phyloP scores from a whole-genome alignment of 331 rosid genomes.

The Stylosanthes scabra region DNA sequence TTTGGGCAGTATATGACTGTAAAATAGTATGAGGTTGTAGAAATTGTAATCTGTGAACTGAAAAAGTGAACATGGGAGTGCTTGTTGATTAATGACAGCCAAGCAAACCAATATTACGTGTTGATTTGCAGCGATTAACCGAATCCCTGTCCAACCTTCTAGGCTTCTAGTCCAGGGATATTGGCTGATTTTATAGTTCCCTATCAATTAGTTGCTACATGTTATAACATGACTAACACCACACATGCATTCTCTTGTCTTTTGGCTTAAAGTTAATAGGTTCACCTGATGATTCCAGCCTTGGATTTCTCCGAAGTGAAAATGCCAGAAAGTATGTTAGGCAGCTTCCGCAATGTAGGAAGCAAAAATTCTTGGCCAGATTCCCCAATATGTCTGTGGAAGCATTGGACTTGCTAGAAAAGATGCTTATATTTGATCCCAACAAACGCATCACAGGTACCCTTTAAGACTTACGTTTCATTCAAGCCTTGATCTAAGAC shows the following conservation, averaged over 20 bases:
- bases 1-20: neutral
- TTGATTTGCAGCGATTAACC: neutral
- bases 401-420: conserved; percentile 85
- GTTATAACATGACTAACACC: conserved; percentile 41
- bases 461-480: conserved; percentile 21
- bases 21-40: neutral
- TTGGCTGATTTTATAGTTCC: conserved; percentile 21
- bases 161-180: conserved; percentile 25
- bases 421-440: conserved; percentile 96
- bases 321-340: conserved; percentile 87
- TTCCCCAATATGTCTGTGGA: conserved; percentile 83
- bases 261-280: conserved; percentile 74
- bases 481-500: conserved; percentile 12
- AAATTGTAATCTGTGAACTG: neutral
- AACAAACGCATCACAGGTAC: conserved; percentile 85
- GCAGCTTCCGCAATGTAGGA: conserved; percentile 82
- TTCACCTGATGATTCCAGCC: conserved; percentile 90
- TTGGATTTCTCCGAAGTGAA: conserved; percentile 93
- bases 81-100: neutral
- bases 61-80: no score
- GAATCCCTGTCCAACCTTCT: conserved; percentile 10
- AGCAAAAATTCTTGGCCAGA: conserved; percentile 77
- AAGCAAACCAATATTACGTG: neutral
- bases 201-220: conserved; percentile 27
- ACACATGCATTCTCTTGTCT: conserved; percentile 31